These are phyloP conservation scores for Aspergillus tubingensis DNA, from an alignment of 2,329 filamentous ascomycete genomes.

Conservation along the genomic window DNA sequence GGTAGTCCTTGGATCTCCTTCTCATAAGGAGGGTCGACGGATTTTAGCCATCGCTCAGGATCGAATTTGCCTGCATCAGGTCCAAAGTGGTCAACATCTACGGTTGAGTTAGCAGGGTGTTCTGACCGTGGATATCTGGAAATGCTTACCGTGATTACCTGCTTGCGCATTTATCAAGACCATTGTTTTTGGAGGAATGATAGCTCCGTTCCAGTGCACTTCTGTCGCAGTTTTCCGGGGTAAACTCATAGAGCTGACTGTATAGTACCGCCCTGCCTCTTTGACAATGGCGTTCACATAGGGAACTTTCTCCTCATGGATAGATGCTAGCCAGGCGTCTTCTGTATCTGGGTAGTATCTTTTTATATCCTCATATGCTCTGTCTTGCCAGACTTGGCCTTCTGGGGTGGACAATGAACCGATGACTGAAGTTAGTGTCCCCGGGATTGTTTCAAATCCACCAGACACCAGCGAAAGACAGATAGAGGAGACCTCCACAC, in stretches of 20 bases:
- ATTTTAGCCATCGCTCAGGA: slow-evolving; percentile 65
- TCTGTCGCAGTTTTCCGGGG: slow-evolving; percentile 68
- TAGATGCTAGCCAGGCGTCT: slow-evolving; percentile 67
- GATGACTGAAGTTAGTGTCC: slow-evolving; percentile 71
- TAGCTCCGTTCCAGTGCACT: slow-evolving; percentile 64
- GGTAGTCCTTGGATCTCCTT: slow-evolving; percentile 52
- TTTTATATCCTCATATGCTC: slow-evolving; percentile 67
- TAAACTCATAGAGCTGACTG: slow-evolving; percentile 71
- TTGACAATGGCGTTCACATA: slow-evolving; percentile 75
- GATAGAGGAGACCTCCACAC: slow-evolving; percentile 71
- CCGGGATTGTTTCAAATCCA: slow-evolving; percentile 74
- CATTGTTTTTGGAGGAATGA: slow-evolving; percentile 71
- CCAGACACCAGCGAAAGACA: slow-evolving; percentile 75
- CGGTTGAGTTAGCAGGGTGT: not conserved
- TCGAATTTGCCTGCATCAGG: slow-evolving; percentile 59
- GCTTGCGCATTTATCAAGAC: slow-evolving; percentile 76
- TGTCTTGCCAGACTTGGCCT: slow-evolving; percentile 67
- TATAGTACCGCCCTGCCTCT: slow-evolving; percentile 73
- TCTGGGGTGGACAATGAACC: slow-evolving; percentile 65
- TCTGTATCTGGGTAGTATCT: slow-evolving; percentile 63
- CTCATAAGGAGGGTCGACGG: slow-evolving; percentile 37
- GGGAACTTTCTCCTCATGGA: slow-evolving; percentile 68
- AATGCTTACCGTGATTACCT: slow-evolving; percentile 56
- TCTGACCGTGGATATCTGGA: not conserved
- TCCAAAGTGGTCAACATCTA: slow-evolving; percentile 62